Base-by-base conservation (phyloP, 2,329 filamentous ascomycete species). In the Aspergillus flavus region DNA sequence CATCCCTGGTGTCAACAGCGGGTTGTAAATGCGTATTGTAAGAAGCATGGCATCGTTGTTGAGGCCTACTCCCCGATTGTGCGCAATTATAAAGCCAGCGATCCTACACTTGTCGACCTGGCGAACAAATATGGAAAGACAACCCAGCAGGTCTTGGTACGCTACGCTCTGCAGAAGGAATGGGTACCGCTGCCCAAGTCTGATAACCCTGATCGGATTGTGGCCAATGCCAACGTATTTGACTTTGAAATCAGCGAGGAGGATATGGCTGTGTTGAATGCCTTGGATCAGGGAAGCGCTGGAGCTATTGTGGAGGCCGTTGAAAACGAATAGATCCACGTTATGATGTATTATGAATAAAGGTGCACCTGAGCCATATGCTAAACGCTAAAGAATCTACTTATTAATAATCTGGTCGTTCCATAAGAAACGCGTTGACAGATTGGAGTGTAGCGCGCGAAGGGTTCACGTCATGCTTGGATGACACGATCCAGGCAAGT, bases 381-480 rank as follows among this genome's bases (percentile, higher is more conserved):
- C 34, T 39, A 48, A n/a, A 48, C 26, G 55, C 36, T 14, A 65
- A 57, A 48, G 23, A 28, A 41, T 52, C 19, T 64, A 19, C 26
- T n/a, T 50, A 28, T 74, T 66, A 75, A 67, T 75, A 74, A 69
- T 74, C 71, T 41, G 76, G 76, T 58, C 74, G 71, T 66, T 80
- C 76, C 88, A 98, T 94, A 58, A 98, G 79, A 72, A 92, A 96
- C 61, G 91, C 91, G 77, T 98, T 97, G 6, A 98, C 90, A 69
- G 92, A 94, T 78, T 97, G 94, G 43, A 98, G 80, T 0, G 94
- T 97, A 26, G 91, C 85, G 41, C 95, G 84, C 66, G 89, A 94
- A 0, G 94, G 94, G 73, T 96, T 96, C 2, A 90, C 91, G 68
- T 91, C 88, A 0, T 93, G 90, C 73, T 90, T 89, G 0, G 87